Conservation (phyloP, 768 basidiomycete species). For the Amyloporia xantha region DNA sequence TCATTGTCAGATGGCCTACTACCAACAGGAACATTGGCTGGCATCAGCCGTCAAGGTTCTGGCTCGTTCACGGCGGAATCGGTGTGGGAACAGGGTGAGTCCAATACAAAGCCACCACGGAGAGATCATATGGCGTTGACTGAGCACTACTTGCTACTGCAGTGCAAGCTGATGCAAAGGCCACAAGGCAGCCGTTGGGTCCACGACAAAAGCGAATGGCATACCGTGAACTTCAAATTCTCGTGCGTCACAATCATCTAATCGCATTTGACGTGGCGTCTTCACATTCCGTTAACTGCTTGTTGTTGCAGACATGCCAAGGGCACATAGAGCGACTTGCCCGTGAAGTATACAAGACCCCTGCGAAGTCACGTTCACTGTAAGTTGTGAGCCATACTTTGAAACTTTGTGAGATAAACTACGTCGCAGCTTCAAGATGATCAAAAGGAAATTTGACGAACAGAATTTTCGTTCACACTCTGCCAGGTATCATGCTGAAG, state of each 20-base stretch:
- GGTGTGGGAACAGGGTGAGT: neutral
- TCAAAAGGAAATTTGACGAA: neutral
- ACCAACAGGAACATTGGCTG: neutral
- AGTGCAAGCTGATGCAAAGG: neutral
- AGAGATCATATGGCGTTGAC: too few relatives aligned
- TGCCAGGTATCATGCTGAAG: neutral
- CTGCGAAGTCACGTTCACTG: too few relatives aligned
- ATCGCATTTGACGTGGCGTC: neutral
- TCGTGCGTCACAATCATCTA: neutral
- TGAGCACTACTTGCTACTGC: neutral
- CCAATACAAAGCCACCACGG: too few relatives aligned
- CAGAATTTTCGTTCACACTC: neutral
- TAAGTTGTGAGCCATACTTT: neutral
- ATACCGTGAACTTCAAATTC: neutral
- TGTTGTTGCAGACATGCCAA: neutral
- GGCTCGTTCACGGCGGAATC: constrained; percentile 4
- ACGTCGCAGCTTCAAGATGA: neutral
- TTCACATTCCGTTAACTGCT: neutral
- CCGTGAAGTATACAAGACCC: neutral
- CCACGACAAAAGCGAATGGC: neutral
- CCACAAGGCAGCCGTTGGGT: neutral
- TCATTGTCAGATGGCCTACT: neutral
- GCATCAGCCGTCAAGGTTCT: neutral
- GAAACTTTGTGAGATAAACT: neutral
- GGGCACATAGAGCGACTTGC: neutral